phyloP scores from a whole-genome alignment of 495 filamentous ascomycete genomes.

The Neurospora sp. region DNA sequence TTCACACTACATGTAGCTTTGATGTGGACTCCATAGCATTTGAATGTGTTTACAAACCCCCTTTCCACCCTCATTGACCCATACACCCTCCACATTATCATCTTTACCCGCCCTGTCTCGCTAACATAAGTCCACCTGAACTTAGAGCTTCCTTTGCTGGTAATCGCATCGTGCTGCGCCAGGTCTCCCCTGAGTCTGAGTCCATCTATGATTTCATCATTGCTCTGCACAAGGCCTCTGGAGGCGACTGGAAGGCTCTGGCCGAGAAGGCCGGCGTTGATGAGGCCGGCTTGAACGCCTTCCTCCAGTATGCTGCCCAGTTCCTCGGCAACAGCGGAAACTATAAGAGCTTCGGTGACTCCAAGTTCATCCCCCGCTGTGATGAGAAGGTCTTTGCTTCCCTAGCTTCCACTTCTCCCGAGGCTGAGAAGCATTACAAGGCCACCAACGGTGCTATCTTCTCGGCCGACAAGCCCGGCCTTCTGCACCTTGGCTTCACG shows the following conservation, averaged over 20 bases:
- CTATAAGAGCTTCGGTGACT: conserved; percentile 93
- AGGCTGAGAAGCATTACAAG: conserved; percentile 54
- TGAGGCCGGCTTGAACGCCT: conserved; percentile 57
- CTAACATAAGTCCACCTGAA: not conserved
- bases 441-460: conserved; percentile 68
- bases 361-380: conserved; percentile 84
- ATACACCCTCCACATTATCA: not conserved
- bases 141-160: conserved; percentile 76
- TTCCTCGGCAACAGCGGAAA: conserved; percentile 90
- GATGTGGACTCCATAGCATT: not conserved
- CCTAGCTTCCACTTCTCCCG: conserved; percentile 53
- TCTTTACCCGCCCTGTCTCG: not conserved
- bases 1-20: not conserved
- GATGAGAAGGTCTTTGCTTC: conserved; percentile 54
- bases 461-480: conserved; percentile 49
- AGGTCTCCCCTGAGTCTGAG: conserved; percentile 85
- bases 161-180: conserved; percentile 74
- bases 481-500: conserved; percentile 80
- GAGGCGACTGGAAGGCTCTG: conserved; percentile 71
- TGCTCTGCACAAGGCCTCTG: conserved; percentile 56
- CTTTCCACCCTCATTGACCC: not conserved
- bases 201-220: conserved; percentile 87
- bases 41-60: not conserved
- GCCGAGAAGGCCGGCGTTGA: conserved; percentile 59
- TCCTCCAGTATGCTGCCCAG: conserved; percentile 78